Evolutionary conservation across 306 rosid genomes (phyloP).

Genomic region (Comarum palustre): DNA sequence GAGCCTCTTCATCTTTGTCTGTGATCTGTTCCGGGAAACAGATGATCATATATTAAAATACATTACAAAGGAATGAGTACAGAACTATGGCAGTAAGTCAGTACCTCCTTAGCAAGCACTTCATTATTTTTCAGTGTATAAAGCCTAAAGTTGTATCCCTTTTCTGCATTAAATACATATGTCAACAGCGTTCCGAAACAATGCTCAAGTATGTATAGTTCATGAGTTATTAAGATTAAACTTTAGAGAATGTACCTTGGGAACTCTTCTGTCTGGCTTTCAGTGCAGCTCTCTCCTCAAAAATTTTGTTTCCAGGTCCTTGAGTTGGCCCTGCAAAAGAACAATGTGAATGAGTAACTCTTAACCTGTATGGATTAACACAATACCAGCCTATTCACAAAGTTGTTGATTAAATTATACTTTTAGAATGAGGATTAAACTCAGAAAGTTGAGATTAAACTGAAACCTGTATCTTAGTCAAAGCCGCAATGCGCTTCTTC

Average conservation of each 20-base stretch:
- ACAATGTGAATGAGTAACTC: neutral
- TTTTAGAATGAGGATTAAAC: neutral
- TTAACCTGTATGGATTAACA: neutral
- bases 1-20: slow-evolving; percentile 75
- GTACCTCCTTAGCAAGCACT: slow-evolving; percentile 68
- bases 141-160: slow-evolving; percentile 74
- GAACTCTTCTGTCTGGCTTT: slow-evolving; percentile 62
- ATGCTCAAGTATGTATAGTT: slow-evolving; percentile 19
- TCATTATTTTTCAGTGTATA: slow-evolving; percentile 67
- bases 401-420: too few relatives aligned
- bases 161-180: slow-evolving; percentile 41
- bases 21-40: slow-evolving; percentile 44
- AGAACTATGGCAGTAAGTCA: slow-evolving; percentile 9
- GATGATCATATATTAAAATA: slow-evolving; percentile 12
- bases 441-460: neutral
- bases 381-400: too few relatives aligned
- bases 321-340: slow-evolving; percentile 50
- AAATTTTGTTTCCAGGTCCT: slow-evolving; percentile 55
- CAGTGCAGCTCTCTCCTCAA: slow-evolving; percentile 72
- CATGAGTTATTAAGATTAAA: slow-evolving; percentile 17
- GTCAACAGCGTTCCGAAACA: slow-evolving; percentile 1
- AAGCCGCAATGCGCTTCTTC: slow-evolving; percentile 63
- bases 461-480: slow-evolving; percentile 65
- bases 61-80: slow-evolving; percentile 11
- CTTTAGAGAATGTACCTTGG: slow-evolving; percentile 33